Evolutionary conservation across 2,329 filamentous ascomycete species (phyloP).

Genomic region (Colletotrichum sp.): DNA sequence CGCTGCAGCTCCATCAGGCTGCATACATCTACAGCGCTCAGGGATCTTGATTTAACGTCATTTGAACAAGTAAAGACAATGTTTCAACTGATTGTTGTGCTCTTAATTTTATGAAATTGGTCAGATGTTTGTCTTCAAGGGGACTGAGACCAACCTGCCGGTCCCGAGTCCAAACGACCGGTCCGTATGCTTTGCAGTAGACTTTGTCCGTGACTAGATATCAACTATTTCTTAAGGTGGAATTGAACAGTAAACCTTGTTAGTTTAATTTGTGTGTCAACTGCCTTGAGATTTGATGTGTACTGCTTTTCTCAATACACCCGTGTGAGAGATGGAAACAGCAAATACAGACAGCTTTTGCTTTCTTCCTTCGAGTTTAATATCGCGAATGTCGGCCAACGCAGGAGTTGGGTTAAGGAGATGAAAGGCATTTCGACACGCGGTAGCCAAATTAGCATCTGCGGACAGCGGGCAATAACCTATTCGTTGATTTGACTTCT

Average conservation of each 20-base stretch:
- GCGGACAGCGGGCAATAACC: neutral
- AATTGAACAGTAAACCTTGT: no score
- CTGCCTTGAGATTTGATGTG: neutral
- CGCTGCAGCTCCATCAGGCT: neutral
- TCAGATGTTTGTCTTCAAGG: neutral
- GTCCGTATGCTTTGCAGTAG: accelerated
- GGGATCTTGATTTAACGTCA: neutral
- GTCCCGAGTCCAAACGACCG: neutral
- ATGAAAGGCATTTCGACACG: neutral
- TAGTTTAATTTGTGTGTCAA: neutral
- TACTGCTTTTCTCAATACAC: no score
- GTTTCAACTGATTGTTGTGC: neutral
- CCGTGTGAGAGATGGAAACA: no score
- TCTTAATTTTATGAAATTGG: neutral
- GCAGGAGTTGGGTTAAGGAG: accelerated
- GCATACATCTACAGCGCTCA: neutral
- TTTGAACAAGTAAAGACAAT: neutral
- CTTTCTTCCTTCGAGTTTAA: no score
- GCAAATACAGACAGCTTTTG: accelerated
- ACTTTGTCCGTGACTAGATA: neutral
- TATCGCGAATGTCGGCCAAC: no score
- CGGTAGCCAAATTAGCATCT: neutral
- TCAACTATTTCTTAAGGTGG: no score
- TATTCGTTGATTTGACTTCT: neutral
- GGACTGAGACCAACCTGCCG: neutral